These are phyloP conservation scores for Lactarius hatsudake DNA, from an alignment of 768 basidiomycete species.

Conservation along the genomic window DNA sequence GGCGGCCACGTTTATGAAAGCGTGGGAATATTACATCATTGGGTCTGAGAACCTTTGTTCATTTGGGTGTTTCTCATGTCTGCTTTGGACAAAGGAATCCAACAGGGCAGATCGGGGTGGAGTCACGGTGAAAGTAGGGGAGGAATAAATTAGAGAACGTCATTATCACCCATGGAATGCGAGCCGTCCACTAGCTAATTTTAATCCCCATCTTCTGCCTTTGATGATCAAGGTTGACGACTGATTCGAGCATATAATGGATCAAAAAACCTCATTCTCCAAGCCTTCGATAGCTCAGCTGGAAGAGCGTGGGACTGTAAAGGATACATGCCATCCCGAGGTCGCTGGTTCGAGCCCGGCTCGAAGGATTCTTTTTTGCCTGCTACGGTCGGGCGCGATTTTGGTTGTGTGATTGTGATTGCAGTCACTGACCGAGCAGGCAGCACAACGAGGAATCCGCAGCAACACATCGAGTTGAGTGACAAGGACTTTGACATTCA, in stretches of 20 bases:
- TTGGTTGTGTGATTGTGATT: background rate
- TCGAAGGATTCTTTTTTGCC: conserved; percentile 30
- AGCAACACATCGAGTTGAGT: background rate
- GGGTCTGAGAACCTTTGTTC: background rate
- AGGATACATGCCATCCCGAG: conserved; percentile 30
- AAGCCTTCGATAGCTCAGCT: conserved; percentile 36
- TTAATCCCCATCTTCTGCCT: background rate
- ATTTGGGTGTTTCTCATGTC: background rate
- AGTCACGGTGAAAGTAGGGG: background rate
- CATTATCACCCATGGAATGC: background rate
- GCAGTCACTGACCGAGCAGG: background rate
- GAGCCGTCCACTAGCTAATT: background rate
- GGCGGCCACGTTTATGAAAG: background rate
- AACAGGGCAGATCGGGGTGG: background rate
- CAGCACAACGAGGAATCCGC: background rate
- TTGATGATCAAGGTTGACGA: background rate
- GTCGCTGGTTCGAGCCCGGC: conserved; percentile 37
- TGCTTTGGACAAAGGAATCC: background rate
- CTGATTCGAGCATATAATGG: background rate
- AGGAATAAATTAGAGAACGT: background rate
- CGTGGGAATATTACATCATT: conserved; percentile 12
- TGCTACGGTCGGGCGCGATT: background rate
- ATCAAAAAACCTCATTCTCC: background rate
- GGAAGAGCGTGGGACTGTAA: conserved; percentile 39
- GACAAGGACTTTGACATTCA: background rate